Evolutionary conservation across 2,329 filamentous ascomycete species (phyloP).

Genomic region (Pseudophaeomoniella oleicola): DNA sequence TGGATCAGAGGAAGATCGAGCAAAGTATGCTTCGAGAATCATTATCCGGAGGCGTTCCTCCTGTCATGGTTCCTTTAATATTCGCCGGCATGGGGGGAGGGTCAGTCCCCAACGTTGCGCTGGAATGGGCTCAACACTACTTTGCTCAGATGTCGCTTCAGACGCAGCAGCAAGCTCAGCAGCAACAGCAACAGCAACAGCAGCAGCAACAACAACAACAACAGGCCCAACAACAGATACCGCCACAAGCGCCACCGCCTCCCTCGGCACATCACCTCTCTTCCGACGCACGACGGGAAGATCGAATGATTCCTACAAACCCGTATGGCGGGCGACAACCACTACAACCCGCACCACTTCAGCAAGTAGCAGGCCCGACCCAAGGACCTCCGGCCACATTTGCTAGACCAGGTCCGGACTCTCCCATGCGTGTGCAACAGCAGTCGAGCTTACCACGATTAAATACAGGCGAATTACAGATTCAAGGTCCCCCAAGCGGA

Average conservation of each 20-base stretch:
- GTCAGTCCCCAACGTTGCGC: slow-evolving; percentile 41
- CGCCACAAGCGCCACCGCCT: slow-evolving; percentile 8
- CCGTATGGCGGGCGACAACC: slow-evolving; percentile 16
- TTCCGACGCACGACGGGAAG: slow-evolving; percentile 15
- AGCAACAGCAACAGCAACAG: slow-evolving; percentile 36
- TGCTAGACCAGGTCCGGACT: slow-evolving; percentile 10
- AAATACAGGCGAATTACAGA: slow-evolving; percentile 27
- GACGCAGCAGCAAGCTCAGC: slow-evolving; percentile 32
- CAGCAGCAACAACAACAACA: slow-evolving; percentile 37
- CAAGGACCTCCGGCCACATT: slow-evolving; percentile 1
- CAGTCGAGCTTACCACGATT: slow-evolving; percentile 23
- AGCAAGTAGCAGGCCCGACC: slow-evolving; percentile 3
- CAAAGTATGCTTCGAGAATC: slow-evolving; percentile 58
- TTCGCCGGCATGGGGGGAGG: slow-evolving; percentile 59
- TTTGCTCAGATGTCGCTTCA: slow-evolving; percentile 29
- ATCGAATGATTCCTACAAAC: slow-evolving; percentile 19
- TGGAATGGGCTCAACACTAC: slow-evolving; percentile 57
- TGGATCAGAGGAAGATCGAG: slow-evolving; percentile 61
- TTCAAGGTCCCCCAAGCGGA: slow-evolving; percentile 20
- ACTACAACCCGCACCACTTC: slow-evolving; percentile 8
- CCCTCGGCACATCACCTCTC: slow-evolving; percentile 10
- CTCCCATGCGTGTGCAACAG: slow-evolving; percentile 14
- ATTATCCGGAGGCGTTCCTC: slow-evolving; percentile 54
- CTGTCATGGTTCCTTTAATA: slow-evolving; percentile 58
- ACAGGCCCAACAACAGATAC: slow-evolving; percentile 8